Conservation (phyloP, 2,329 filamentous ascomycete species). For the Calonectria multiphialidica region DNA sequence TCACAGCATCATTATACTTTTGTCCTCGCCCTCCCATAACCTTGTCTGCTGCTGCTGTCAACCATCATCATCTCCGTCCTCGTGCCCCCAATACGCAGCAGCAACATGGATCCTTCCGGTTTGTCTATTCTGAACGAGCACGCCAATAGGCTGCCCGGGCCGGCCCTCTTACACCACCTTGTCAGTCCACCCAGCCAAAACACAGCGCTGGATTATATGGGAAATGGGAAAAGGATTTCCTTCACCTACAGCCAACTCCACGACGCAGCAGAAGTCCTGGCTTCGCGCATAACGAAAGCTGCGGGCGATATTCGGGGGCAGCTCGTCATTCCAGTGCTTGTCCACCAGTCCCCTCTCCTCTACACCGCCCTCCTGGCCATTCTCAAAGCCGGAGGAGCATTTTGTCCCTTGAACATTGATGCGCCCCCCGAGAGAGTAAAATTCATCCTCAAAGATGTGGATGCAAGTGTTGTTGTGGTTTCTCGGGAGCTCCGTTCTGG, state of each 20-base stretch:
- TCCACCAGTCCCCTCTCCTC: slow-evolving; percentile 81
- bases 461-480: slow-evolving; percentile 76
- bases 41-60: not conserved
- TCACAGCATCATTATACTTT: not conserved
- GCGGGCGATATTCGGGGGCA: slow-evolving; percentile 38
- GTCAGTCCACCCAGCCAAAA: slow-evolving; percentile 56
- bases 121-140: slow-evolving; percentile 62
- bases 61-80: slow-evolving; percentile 10
- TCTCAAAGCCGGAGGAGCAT: slow-evolving; percentile 84
- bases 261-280: slow-evolving; percentile 65
- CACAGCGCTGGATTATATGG: slow-evolving; percentile 49
- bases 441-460: slow-evolving; percentile 85
- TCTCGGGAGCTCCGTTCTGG: slow-evolving; percentile 59
- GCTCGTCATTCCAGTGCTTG: slow-evolving; percentile 78
- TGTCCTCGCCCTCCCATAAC: not conserved
- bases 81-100: not conserved
- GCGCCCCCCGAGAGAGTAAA: slow-evolving; percentile 80
- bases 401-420: slow-evolving; percentile 87
- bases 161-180: slow-evolving; percentile 67
- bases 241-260: slow-evolving; percentile 76
- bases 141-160: slow-evolving; percentile 56
- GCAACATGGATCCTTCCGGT: slow-evolving; percentile 42
- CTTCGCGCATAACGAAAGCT: slow-evolving; percentile 57
- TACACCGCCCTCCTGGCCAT: slow-evolving; percentile 84
- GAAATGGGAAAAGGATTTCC: slow-evolving; percentile 42